phyloP scores from a whole-genome alignment of 208 protist species.

The Wallacemonas rigidus region DNA sequence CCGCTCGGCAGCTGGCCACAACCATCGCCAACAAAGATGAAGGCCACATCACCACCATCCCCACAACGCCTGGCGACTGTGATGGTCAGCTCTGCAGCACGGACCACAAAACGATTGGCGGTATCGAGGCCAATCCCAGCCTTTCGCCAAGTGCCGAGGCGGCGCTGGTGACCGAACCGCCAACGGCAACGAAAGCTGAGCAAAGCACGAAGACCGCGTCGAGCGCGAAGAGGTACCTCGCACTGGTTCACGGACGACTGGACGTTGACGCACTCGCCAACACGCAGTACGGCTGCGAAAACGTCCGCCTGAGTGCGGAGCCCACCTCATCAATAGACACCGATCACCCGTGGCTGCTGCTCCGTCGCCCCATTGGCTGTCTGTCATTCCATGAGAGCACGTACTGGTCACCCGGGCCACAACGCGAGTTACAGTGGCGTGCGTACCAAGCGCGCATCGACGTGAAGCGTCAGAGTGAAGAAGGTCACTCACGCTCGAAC shows the following conservation, averaged over 20 bases:
- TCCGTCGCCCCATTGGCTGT: constrained; percentile 62
- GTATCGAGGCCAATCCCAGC: no score
- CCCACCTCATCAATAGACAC: neutral
- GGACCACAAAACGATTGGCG: no score
- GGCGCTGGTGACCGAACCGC: no score
- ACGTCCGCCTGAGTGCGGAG: neutral
- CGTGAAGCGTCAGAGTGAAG: neutral
- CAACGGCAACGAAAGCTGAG: no score
- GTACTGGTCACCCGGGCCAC: constrained; percentile 65
- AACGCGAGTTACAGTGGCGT: constrained; percentile 1
- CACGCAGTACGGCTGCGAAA: constrained; percentile 47
- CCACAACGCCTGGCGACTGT: no score
- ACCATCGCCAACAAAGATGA: constrained; percentile 47
- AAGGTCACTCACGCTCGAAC: neutral
- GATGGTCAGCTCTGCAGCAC: no score
- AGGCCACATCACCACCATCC: neutral
- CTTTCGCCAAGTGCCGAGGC: no score
- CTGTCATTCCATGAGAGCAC: constrained; percentile 63
- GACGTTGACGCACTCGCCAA: constrained; percentile 35
- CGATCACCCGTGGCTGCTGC: constrained; percentile 16
- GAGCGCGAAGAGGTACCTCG: constrained; percentile 59
- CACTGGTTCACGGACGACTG: constrained; percentile 55
- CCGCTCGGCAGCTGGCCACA: constrained; percentile 44
- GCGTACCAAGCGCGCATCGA: neutral
- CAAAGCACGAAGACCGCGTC: neutral